A percentile compares a stretch with the other conserved stretches of the same genome.
Evolutionary conservation across 768 basidiomycete species (phyloP).

Genomic region (Chalciporus piperatus): DNA sequence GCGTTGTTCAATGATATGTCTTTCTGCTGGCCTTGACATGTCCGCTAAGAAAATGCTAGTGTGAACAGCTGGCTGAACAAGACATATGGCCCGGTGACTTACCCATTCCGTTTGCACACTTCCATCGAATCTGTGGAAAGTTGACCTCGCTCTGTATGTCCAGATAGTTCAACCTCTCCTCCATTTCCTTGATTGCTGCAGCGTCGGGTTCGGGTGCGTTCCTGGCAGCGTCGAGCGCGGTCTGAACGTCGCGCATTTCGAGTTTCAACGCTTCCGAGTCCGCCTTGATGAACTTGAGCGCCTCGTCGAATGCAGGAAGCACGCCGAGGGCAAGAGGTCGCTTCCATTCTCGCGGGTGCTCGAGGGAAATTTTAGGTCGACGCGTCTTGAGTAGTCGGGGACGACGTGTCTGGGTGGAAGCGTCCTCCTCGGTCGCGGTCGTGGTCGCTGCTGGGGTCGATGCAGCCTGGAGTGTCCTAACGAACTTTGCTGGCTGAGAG

Average conservation of each 20-base stretch:
- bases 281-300: slow-evolving; percentile 62
- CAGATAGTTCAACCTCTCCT: slow-evolving; percentile 54
- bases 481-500: slow-evolving; percentile 2
- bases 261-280: slow-evolving; percentile 54
- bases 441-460: slow-evolving; percentile 3
- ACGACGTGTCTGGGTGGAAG: slow-evolving; percentile 3
- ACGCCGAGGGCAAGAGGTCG: slow-evolving; percentile 58
- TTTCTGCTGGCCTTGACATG: slow-evolving; percentile 64
- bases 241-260: slow-evolving; percentile 21
- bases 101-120: slow-evolving; percentile 78
- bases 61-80: background rate
- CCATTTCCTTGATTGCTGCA: slow-evolving; percentile 40
- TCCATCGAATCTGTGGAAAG: slow-evolving; percentile 80
- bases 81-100: slow-evolving; percentile 26
- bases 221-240: slow-evolving; percentile 15
- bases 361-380: slow-evolving; percentile 52
- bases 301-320: slow-evolving; percentile 82
- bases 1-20: slow-evolving; percentile 77
- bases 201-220: slow-evolving; percentile 31
- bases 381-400: slow-evolving; percentile 26
- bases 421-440: slow-evolving; percentile 6
- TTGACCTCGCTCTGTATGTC: slow-evolving; percentile 83
- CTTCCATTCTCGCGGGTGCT: slow-evolving; percentile 60
- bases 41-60: slow-evolving; percentile 44
- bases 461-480: slow-evolving; percentile 9